Percentiles rank a stretch among this genome's conserved stretches.
These are phyloP conservation scores for Penicillium pulvis DNA, from an alignment of 495 filamentous ascomycete species.

Conservation along the genomic window DNA sequence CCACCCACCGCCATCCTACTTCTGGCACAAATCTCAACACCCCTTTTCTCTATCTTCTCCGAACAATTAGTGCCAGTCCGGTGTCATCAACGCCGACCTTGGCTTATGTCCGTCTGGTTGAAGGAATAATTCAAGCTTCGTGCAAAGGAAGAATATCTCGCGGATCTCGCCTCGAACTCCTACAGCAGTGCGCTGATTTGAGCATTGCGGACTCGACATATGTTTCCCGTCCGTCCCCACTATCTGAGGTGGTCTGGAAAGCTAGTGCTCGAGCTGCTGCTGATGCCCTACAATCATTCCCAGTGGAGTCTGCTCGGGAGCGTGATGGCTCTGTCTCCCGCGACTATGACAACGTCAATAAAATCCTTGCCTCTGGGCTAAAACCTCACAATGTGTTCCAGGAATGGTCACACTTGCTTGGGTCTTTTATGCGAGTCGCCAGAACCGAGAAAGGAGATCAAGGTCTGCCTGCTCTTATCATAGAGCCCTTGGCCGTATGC, in stretches of 20 bases:
- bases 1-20: slow-evolving; percentile 39
- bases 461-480: slow-evolving; percentile 58
- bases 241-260: slow-evolving; percentile 38
- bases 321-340: slow-evolving; percentile 47
- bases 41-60: slow-evolving; percentile 47
- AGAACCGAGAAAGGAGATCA: slow-evolving; percentile 67
- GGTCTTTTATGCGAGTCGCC: slow-evolving; percentile 57
- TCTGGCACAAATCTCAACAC: slow-evolving; percentile 32
- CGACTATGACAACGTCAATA: slow-evolving; percentile 71
- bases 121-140: slow-evolving; percentile 42
- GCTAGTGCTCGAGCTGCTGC: slow-evolving; percentile 36
- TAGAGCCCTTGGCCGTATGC: slow-evolving; percentile 70
- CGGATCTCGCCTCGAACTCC: slow-evolving; percentile 46
- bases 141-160: slow-evolving; percentile 55
- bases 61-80: slow-evolving; percentile 30
- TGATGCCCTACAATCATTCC: slow-evolving; percentile 39
- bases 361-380: slow-evolving; percentile 65
- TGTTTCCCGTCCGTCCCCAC: neutral
- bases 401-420: slow-evolving; percentile 64
- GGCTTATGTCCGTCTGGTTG: slow-evolving; percentile 35
- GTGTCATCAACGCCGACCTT: slow-evolving; percentile 23
- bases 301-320: slow-evolving; percentile 44
- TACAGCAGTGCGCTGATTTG: slow-evolving; percentile 44
- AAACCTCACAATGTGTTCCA: slow-evolving; percentile 42
- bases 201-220: slow-evolving; percentile 3